Percentiles rank a stretch among this genome's conserved stretches.
phyloP scores from a whole-genome alignment of 305 asterid species.

The Fraxinus latifolia region DNA sequence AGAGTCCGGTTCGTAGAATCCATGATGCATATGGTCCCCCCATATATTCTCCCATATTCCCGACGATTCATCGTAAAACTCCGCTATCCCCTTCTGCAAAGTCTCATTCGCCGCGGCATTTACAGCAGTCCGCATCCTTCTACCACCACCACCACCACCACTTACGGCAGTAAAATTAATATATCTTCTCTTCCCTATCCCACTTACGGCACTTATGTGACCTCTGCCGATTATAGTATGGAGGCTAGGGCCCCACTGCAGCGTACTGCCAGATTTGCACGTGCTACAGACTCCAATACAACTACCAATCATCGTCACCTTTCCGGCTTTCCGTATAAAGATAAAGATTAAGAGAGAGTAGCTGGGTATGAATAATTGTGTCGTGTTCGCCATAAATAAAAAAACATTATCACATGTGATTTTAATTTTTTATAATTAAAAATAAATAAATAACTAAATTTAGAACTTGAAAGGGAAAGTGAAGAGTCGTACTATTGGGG shows the following conservation, averaged over 20 bases:
- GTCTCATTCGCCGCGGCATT: slow-evolving; percentile 30
- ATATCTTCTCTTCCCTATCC: background rate
- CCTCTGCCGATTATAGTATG: background rate
- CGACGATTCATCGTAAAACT: slow-evolving; percentile 86
- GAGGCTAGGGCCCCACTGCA: slow-evolving; percentile 8
- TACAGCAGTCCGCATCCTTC: slow-evolving; percentile 14
- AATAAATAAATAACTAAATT: background rate
- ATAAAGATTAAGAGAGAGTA: background rate
- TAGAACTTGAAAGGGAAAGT: background rate
- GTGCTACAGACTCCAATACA: slow-evolving; percentile 3
- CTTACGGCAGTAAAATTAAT: background rate
- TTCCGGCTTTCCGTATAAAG: background rate
- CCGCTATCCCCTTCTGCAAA: slow-evolving; percentile 80
- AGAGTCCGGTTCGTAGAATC: slow-evolving; percentile 57
- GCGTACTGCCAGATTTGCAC: background rate
- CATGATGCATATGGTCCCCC: slow-evolving; percentile 99
- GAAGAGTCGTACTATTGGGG: background rate
- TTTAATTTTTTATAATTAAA: background rate
- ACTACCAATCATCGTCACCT: background rate
- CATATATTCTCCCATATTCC: slow-evolving; percentile 86
- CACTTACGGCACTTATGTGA: background rate
- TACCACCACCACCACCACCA: background rate
- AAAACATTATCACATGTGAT: background rate
- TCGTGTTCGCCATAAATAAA: background rate
- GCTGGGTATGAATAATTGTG: background rate